Conservation (phyloP, 1,139 yeast genomes). For the Fermentozyma sake region DNA sequence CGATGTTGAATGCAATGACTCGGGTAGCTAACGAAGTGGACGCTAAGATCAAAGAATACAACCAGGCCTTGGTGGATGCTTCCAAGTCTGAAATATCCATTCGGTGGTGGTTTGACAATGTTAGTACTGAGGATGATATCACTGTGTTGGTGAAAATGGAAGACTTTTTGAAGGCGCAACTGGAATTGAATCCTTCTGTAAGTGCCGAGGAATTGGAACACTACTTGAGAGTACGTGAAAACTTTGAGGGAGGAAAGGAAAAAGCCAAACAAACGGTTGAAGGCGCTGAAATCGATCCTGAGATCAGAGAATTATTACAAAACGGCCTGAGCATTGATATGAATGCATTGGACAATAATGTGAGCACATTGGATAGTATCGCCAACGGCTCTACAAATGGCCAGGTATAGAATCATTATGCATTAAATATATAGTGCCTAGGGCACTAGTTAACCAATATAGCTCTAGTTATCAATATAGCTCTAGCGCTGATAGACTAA, state of each 20-base stretch:
- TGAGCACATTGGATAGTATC: too few relatives aligned
- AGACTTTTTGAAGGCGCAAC: constrained; percentile 74
- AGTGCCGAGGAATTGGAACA: constrained; percentile 84
- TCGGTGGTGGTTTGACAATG: constrained; percentile 90
- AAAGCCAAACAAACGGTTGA: constrained; percentile 20
- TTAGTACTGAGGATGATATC: constrained; percentile 64
- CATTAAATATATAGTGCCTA: too few relatives aligned
- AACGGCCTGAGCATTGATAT: too few relatives aligned
- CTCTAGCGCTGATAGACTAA: too few relatives aligned
- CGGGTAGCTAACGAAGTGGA: constrained; percentile 80
- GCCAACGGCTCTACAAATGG: constrained; percentile 1
- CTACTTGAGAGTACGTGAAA: constrained; percentile 69
- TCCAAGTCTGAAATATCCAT: constrained; percentile 49
- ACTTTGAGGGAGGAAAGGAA: constrained; percentile 61
- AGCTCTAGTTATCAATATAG: too few relatives aligned
- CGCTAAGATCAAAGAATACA: constrained; percentile 51
- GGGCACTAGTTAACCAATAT: too few relatives aligned
- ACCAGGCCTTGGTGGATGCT: constrained; percentile 23
- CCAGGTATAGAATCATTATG: constrained; percentile 1
- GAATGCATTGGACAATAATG: too few relatives aligned
- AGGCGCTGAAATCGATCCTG: not conserved
- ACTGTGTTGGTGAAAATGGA: constrained; percentile 62
- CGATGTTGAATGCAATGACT: constrained; percentile 94
- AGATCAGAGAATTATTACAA: too few relatives aligned
- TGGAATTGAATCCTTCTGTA: constrained; percentile 76